Conservation (phyloP, 2,329 filamentous ascomycete species). For the Ophiostoma montium region DNA sequence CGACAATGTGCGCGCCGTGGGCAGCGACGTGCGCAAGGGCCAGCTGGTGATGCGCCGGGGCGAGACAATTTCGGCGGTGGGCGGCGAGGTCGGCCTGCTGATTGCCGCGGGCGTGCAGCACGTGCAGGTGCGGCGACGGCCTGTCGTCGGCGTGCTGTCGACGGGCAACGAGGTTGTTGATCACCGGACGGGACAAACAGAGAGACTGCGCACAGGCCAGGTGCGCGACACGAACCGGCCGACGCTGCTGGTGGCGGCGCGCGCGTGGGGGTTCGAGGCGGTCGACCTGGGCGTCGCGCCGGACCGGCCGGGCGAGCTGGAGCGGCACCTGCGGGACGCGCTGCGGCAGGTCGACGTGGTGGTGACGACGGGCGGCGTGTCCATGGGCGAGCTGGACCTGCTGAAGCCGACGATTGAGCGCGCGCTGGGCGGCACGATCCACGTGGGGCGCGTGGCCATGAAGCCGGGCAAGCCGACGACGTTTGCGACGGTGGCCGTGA, state of each 20-base stretch:
- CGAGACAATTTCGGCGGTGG: slow-evolving; percentile 70
- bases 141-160: slow-evolving; percentile 73
- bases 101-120: slow-evolving; percentile 66
- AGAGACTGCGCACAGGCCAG: slow-evolving; percentile 56
- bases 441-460: slow-evolving; percentile 93
- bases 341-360: slow-evolving; percentile 66
- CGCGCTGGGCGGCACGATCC: slow-evolving; percentile 76
- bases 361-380: slow-evolving; percentile 86
- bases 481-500: slow-evolving; percentile 72
- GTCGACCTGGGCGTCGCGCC: slow-evolving; percentile 77
- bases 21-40: slow-evolving; percentile 66
- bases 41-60: slow-evolving; percentile 60
- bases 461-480: slow-evolving; percentile 97
- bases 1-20: slow-evolving; percentile 84
- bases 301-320: slow-evolving; percentile 59
- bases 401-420: slow-evolving; percentile 94
- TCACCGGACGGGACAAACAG: slow-evolving; percentile 25
- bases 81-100: slow-evolving; percentile 82
- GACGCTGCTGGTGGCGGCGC: slow-evolving; percentile 65
- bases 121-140: slow-evolving; percentile 60
- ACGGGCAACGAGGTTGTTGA: slow-evolving; percentile 90
- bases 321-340: slow-evolving; percentile 61
- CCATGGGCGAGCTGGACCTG: slow-evolving; percentile 94
- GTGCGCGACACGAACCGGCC: slow-evolving; percentile 90
- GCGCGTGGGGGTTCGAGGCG: slow-evolving; percentile 60